phyloP scores from a whole-genome alignment of 768 basidiomycete genomes.

The Boletus tylopilopsis region DNA sequence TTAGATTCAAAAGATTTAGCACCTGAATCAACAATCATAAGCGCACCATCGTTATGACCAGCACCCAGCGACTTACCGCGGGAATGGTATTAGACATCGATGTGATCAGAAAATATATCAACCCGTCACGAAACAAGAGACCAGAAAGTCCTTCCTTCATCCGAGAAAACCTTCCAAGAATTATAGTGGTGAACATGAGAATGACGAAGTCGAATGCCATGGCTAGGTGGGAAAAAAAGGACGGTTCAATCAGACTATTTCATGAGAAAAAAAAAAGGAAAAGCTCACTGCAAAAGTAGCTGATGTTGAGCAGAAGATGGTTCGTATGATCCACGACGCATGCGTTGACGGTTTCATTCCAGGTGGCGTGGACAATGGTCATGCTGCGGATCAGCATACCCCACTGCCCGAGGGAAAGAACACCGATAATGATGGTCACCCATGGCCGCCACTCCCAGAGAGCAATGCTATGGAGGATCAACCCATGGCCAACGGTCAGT shows the following conservation, averaged over 20 bases:
- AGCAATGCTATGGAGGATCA: constrained; percentile 48
- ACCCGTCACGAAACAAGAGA: constrained; percentile 68
- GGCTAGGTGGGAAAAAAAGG: constrained; percentile 34
- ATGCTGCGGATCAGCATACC: constrained; percentile 64
- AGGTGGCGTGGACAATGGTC: constrained; percentile 57
- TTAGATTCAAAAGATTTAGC: constrained; percentile 23
- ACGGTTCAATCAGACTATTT: background rate
- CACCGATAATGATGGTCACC: constrained; percentile 48
- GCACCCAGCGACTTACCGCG: constrained; percentile 42
- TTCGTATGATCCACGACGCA: constrained; percentile 55
- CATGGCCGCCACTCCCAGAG: constrained; percentile 60
- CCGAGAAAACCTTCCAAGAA: constrained; percentile 41
- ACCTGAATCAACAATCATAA: constrained; percentile 16
- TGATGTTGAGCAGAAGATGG: constrained; percentile 55
- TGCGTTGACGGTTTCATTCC: constrained; percentile 37
- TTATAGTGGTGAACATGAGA: constrained; percentile 50
- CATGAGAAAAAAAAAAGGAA: background rate
- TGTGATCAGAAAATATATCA: constrained; percentile 65
- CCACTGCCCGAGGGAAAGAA: constrained; percentile 63
- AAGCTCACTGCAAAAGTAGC: constrained; percentile 66
- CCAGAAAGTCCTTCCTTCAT: constrained; percentile 60
- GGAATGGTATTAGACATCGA: constrained; percentile 65
- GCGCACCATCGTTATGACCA: background rate
- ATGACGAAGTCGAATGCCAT: constrained; percentile 69
- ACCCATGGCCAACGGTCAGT: constrained; percentile 12